These are phyloP conservation scores for Rhodamnia argentea DNA, from an alignment of 345 rosid genomes.

Conservation along the genomic window DNA sequence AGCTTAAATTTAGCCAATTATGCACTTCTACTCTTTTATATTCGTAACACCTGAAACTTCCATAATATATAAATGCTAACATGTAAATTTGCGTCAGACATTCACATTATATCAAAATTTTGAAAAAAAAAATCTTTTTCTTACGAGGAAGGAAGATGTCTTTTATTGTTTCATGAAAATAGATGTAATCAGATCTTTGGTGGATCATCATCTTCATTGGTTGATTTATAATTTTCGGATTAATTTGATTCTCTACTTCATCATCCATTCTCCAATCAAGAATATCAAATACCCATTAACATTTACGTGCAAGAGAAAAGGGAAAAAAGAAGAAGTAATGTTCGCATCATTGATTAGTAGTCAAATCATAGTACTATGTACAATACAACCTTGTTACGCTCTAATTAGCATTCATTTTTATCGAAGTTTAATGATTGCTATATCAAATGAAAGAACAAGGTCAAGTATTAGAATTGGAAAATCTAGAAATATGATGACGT, in stretches of 20 bases:
- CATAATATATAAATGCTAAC: neutral
- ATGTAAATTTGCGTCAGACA: rapidly evolving
- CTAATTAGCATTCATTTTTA: neutral
- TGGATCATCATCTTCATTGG: neutral
- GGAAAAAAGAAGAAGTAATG: neutral
- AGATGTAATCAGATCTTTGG: neutral
- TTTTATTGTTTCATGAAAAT: neutral
- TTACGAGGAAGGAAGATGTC: neutral
- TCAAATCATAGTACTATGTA: neutral
- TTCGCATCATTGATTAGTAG: slow-evolving; percentile 3
- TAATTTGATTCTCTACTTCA: neutral
- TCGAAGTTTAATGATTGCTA: neutral
- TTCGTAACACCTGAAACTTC: neutral
- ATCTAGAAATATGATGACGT: neutral
- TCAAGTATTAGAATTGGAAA: too few species aligned
- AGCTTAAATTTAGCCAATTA: too few species aligned
- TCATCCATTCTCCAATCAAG: neutral
- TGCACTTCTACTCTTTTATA: neutral
- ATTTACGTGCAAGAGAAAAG: neutral
- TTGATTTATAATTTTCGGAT: neutral
- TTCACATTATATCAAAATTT: neutral
- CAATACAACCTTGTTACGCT: neutral
- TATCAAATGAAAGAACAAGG: too few species aligned
- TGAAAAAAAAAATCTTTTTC: neutral
- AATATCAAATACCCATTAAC: neutral